Conservation (phyloP, 495 filamentous ascomycete species). For the Lasiosphaeriaceae sp. region DNA sequence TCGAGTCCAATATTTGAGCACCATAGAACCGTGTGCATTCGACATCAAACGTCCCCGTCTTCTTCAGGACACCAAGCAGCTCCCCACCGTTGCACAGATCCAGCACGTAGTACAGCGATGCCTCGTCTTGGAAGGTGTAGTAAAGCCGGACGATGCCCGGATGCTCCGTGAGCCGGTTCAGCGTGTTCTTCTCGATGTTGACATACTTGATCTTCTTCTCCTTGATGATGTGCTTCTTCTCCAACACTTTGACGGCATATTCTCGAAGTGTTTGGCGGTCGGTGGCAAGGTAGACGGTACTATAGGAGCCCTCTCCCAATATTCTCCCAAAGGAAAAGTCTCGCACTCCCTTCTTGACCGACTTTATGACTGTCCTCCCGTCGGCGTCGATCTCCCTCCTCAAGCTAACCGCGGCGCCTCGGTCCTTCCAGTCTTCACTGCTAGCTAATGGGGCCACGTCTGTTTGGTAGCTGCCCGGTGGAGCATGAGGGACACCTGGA, state of each 20-base stretch:
- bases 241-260: slow-evolving; percentile 96
- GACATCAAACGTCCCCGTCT: slow-evolving; percentile 88
- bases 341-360: slow-evolving; percentile 93
- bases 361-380: slow-evolving; percentile 74
- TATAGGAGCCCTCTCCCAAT: slow-evolving; percentile 96
- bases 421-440: slow-evolving; percentile 94
- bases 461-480: slow-evolving; percentile 48
- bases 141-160: slow-evolving; percentile 96
- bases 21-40: slow-evolving; percentile 95
- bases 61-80: slow-evolving; percentile 87
- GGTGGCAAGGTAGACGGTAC: slow-evolving; percentile 90
- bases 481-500: slow-evolving; percentile 33
- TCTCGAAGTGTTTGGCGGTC: slow-evolving; percentile 94
- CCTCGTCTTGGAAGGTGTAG: slow-evolving; percentile 98
- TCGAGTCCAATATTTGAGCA: slow-evolving; percentile 92
- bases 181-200: slow-evolving; percentile 97
- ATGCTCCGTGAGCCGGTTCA: slow-evolving; percentile 94
- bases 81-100: slow-evolving; percentile 93
- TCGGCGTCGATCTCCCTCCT: slow-evolving; percentile 78
- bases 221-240: slow-evolving; percentile 99
- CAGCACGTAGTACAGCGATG: slow-evolving; percentile 93
- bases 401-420: slow-evolving; percentile 76
- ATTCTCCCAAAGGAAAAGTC: slow-evolving; percentile 94
- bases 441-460: slow-evolving; percentile 65
- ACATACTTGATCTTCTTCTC: slow-evolving; percentile 99